phyloP scores from a whole-genome alignment of 345 rosid genomes.

The Microthlaspi erraticum region DNA sequence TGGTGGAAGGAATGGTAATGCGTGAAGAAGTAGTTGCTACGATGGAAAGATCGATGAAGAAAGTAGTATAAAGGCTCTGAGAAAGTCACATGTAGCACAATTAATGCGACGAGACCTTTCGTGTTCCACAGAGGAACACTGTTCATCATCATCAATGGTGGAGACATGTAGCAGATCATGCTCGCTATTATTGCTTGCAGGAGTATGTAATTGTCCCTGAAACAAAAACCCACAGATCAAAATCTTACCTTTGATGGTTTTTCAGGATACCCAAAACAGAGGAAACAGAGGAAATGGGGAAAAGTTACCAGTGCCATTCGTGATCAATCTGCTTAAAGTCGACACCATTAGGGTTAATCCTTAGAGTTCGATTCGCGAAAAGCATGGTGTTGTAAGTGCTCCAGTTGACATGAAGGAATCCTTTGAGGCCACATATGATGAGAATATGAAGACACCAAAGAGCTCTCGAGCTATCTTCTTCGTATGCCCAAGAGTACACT shows the following conservation, averaged over 20 bases:
- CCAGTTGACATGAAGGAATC: conserved; percentile 46
- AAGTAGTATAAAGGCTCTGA: conserved; percentile 89
- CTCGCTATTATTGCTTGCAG: conserved; percentile 78
- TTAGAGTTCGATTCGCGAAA: conserved; percentile 57
- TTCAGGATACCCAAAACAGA: background rate
- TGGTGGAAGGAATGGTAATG: conserved; percentile 86
- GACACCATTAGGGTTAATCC: conserved; percentile 66
- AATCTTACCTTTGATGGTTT: conserved; percentile 4
- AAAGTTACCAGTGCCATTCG: conserved; percentile 86
- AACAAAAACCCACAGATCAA: conserved; percentile 18
- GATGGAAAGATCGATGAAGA: conserved; percentile 68
- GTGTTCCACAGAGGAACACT: conserved; percentile 70
- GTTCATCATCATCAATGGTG: conserved; percentile 51
- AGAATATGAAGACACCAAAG: conserved; percentile 75
- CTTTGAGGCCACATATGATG: conserved; percentile 57
- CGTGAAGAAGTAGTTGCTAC: conserved; percentile 53
- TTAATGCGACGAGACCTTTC: conserved; percentile 63
- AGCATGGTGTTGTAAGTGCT: conserved; percentile 63
- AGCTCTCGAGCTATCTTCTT: conserved; percentile 48
- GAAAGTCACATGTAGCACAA: conserved; percentile 70
- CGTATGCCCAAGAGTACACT: conserved; percentile 49
- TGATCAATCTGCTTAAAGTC: conserved; percentile 89
- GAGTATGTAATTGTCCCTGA: conserved; percentile 92
- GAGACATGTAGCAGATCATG: conserved; percentile 54
- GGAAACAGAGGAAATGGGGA: too few relatives aligned